A percentile compares a stretch with the other conserved stretches of the same genome.
These are phyloP conservation scores for Zasmidium citrigriseum DNA, from an alignment of 2,329 filamentous ascomycete genomes.

Conservation along the genomic window DNA sequence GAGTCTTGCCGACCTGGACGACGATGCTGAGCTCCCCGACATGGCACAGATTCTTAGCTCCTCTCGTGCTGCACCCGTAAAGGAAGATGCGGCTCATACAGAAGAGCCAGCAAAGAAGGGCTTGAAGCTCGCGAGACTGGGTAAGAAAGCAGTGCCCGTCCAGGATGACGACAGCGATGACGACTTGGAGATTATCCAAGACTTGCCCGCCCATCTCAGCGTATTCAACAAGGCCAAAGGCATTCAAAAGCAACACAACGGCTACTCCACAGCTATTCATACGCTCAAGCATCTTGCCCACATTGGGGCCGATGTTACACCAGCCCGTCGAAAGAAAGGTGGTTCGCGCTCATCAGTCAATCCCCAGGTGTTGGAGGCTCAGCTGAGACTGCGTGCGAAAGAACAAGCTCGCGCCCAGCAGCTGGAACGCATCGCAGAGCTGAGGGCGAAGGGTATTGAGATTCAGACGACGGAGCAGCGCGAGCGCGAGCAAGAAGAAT, in stretches of 20 bases:
- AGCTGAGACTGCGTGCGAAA: constrained; percentile 70
- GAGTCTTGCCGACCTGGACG: constrained; percentile 27
- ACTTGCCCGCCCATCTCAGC: constrained; percentile 32
- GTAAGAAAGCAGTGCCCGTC: constrained; percentile 25
- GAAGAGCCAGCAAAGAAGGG: constrained; percentile 18
- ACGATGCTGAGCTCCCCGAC: constrained; percentile 30
- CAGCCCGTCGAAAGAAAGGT: constrained; percentile 57
- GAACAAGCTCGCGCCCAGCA: constrained; percentile 78
- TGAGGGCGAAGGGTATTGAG: constrained; percentile 77
- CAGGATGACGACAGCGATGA: constrained; percentile 47
- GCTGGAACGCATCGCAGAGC: constrained; percentile 71
- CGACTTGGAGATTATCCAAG: constrained; percentile 64
- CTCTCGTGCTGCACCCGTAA: constrained; percentile 20
- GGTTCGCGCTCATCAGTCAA: constrained; percentile 65
- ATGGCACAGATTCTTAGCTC: constrained; percentile 31
- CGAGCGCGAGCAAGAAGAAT: constrained; percentile 75
- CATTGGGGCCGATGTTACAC: constrained; percentile 42
- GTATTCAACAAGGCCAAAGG: constrained; percentile 41
- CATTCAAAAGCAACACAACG: constrained; percentile 18
- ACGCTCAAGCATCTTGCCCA: constrained; percentile 37
- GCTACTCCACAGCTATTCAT: constrained; percentile 35
- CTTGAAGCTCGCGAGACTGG: constrained; percentile 37
- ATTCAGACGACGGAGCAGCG: constrained; percentile 86
- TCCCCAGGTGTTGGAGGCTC: constrained; percentile 66
- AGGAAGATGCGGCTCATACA: too few relatives aligned